Evolutionary conservation across 352 stramenopile species (phyloP).

Genomic region (Phytophthora melonis): DNA sequence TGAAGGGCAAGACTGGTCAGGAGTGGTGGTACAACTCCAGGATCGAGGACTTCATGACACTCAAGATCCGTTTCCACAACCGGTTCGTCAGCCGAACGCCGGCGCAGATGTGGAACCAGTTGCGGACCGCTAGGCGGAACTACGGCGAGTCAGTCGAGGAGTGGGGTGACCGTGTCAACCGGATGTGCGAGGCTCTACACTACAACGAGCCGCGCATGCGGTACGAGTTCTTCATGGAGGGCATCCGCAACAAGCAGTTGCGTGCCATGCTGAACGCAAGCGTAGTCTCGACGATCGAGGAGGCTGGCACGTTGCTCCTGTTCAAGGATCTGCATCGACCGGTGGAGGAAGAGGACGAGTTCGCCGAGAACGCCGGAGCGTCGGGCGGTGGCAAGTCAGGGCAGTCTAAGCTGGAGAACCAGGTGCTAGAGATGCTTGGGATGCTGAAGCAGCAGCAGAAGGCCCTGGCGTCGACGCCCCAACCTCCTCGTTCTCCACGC

Average conservation of each 20-base stretch:
- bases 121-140: slow-evolving; percentile 1
- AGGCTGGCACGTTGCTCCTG: neutral
- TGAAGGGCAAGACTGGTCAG: neutral
- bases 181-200: slow-evolving; percentile 13
- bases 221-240: too few relatives aligned
- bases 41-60: neutral
- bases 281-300: too few relatives aligned
- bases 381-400: too few relatives aligned
- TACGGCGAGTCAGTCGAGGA: slow-evolving; percentile 7
- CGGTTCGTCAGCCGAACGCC: slow-evolving; percentile 16
- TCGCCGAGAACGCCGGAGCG: neutral
- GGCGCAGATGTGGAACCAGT: neutral
- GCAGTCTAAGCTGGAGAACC: too few relatives aligned
- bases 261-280: too few relatives aligned
- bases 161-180: neutral
- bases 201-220: too few relatives aligned
- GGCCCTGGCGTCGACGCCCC: too few relatives aligned
- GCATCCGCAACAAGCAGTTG: too few relatives aligned
- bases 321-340: slow-evolving; percentile 7
- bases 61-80: slow-evolving; percentile 9
- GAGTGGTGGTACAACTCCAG: slow-evolving; percentile 9
- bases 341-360: slow-evolving; percentile 6
- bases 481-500: too few relatives aligned
- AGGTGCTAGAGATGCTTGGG: too few relatives aligned
- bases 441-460: neutral